phyloP scores from a whole-genome alignment of 192 early-diverging fungal genomes.

The Chytriomyces sp. region DNA sequence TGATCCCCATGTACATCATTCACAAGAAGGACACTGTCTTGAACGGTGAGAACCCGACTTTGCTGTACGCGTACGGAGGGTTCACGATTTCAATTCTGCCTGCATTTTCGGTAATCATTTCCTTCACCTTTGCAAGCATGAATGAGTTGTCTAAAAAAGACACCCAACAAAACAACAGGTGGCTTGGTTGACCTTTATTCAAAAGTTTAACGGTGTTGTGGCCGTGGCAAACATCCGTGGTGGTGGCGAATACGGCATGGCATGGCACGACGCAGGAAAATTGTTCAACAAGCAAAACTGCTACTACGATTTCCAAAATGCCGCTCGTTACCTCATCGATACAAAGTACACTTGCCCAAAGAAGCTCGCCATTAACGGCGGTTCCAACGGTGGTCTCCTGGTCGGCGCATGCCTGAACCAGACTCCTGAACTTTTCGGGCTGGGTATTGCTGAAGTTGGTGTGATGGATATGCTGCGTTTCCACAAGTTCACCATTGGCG shows the following conservation, averaged over 20 bases:
- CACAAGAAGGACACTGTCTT: slow-evolving; percentile 53
- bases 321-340: slow-evolving; percentile 64
- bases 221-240: slow-evolving; percentile 74
- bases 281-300: slow-evolving; percentile 72
- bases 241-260: slow-evolving; percentile 66
- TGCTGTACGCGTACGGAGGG: slow-evolving; percentile 75
- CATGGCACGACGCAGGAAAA: slow-evolving; percentile 60
- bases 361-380: slow-evolving; percentile 68
- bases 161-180: slow-evolving; percentile 5
- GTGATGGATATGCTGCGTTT: slow-evolving; percentile 76
- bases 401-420: slow-evolving; percentile 75
- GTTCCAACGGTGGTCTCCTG: slow-evolving; percentile 74
- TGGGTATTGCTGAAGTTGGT: slow-evolving; percentile 68
- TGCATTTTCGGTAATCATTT: slow-evolving; percentile 30
- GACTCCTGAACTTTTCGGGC: slow-evolving; percentile 74
- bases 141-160: neutral
- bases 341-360: slow-evolving; percentile 62
- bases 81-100: slow-evolving; percentile 65
- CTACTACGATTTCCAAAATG: slow-evolving; percentile 78
- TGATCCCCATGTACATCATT: slow-evolving; percentile 73
- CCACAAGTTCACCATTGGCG: slow-evolving; percentile 81
- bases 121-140: neutral
- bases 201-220: slow-evolving; percentile 63
- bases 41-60: slow-evolving; percentile 62
- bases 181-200: slow-evolving; percentile 53